A percentile compares a stretch with the other conserved stretches of the same genome.
These are phyloP conservation scores for Cordyceps tenuipes DNA, from an alignment of 2,329 filamentous ascomycete genomes.

Conservation along the genomic window DNA sequence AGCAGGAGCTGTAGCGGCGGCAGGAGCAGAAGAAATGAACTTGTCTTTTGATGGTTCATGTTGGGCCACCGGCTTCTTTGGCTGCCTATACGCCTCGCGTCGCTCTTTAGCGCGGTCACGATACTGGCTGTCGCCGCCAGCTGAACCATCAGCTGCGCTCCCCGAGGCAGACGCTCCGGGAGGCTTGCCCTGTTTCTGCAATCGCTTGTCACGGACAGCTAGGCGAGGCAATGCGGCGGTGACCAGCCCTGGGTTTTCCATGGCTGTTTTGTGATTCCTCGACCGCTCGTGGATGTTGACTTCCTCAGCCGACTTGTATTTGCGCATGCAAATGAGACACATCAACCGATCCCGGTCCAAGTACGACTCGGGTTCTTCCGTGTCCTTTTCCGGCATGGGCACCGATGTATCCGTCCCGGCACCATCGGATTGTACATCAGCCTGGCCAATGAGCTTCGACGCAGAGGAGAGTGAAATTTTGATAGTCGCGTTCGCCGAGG, in stretches of 20 bases:
- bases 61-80: conserved; percentile 39
- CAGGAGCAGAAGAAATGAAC: not conserved
- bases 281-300: conserved; percentile 35
- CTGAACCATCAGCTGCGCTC: conserved; percentile 17
- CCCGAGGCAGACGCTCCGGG: conserved; percentile 7
- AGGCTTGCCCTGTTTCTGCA: conserved; percentile 22
- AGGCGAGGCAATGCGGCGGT: conserved; percentile 40
- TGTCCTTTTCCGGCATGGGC: conserved; percentile 7
- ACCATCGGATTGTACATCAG: not conserved
- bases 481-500: conserved; percentile 13
- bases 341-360: conserved; percentile 45
- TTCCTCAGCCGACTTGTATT: conserved; percentile 36
- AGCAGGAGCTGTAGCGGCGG: conserved; percentile 19
- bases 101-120: conserved; percentile 62
- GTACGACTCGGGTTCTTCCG: conserved; percentile 35
- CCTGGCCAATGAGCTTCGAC: not conserved
- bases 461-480: conserved; percentile 15
- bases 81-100: conserved; percentile 53
- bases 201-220: conserved; percentile 30
- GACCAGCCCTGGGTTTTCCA: conserved; percentile 32
- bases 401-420: conserved; percentile 16
- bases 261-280: conserved; percentile 33
- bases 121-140: conserved; percentile 34
- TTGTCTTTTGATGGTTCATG: conserved; percentile 6
- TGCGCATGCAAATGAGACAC: conserved; percentile 39